Conservation (phyloP, 345 rosid genomes). For the Brassica rapa region DNA sequence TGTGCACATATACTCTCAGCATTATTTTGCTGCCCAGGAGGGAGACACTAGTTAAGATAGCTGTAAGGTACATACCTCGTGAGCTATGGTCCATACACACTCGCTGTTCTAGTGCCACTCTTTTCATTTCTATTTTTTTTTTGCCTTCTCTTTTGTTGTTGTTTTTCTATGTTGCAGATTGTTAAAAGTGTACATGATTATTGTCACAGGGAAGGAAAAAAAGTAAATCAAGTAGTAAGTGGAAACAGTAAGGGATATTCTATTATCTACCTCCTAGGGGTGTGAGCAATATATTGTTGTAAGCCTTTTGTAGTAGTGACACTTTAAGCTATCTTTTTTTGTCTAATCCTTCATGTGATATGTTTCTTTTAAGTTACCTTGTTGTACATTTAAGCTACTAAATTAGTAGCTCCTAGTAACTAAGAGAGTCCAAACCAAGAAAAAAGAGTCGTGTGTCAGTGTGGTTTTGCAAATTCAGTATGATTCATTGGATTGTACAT, state of each 20-base stretch:
- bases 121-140: not conserved
- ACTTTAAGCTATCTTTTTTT: constrained; percentile 6
- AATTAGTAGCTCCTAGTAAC: not conserved
- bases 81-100: constrained; percentile 3
- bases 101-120: not conserved
- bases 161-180: constrained; percentile 9
- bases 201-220: constrained; percentile 29
- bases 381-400: constrained; percentile 19
- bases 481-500: not conserved
- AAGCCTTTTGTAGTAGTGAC: constrained; percentile 9
- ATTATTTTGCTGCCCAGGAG: constrained; percentile 56
- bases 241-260: constrained; percentile 23
- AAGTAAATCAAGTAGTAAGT: constrained; percentile 25
- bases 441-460: not conserved
- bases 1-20: constrained; percentile 65
- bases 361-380: not conserved
- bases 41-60: constrained; percentile 46
- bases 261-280: constrained; percentile 24
- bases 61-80: constrained; percentile 47
- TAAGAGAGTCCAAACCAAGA: not conserved
- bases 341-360: constrained; percentile 5
- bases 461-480: constrained; percentile 13
- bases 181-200: constrained; percentile 35
- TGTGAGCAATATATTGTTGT: constrained; percentile 30
- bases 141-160: not conserved